A percentile compares a stretch with the other conserved stretches of the same genome.
These are phyloP conservation scores for Nicotiana attenuata DNA, from an alignment of 257 asterid genomes.

Conservation along the genomic window DNA sequence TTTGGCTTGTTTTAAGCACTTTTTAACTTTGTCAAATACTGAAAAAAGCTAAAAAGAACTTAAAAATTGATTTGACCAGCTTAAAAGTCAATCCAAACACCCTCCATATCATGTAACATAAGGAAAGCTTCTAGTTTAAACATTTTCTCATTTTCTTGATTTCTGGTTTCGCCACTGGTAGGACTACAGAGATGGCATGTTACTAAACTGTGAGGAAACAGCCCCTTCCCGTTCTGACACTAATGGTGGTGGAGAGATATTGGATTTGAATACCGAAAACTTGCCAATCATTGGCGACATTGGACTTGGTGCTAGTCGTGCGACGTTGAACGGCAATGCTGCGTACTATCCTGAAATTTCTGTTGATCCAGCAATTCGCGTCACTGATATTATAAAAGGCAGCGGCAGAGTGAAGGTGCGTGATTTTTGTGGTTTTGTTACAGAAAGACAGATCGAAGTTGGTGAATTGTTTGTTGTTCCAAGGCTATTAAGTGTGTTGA, in stretches of 20 bases:
- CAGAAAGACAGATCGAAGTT: slow-evolving; percentile 48
- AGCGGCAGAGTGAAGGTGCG: slow-evolving; percentile 71
- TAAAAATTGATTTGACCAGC: too few relatives aligned
- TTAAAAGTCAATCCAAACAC: too few relatives aligned
- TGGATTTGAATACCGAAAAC: slow-evolving; percentile 73
- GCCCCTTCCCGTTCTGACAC: slow-evolving; percentile 57
- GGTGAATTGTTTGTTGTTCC: slow-evolving; percentile 68
- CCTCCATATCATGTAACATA: too few relatives aligned
- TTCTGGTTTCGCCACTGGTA: too few relatives aligned
- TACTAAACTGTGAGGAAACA: slow-evolving; percentile 48
- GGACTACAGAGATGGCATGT: slow-evolving; percentile 39
- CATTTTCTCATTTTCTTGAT: too few relatives aligned
- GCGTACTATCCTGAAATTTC: slow-evolving; percentile 90
- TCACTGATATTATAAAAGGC: slow-evolving; percentile 69
- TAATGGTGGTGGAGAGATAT: slow-evolving; percentile 56
- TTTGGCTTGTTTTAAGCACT: too few relatives aligned
- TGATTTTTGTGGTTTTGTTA: slow-evolving; percentile 58
- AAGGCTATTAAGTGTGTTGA: slow-evolving; percentile 61
- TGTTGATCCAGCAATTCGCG: slow-evolving; percentile 78
- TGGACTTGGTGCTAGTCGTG: slow-evolving; percentile 74
- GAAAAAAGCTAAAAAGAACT: too few relatives aligned
- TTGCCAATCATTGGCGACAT: slow-evolving; percentile 74
- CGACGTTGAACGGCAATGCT: slow-evolving; percentile 50
- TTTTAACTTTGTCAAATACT: too few relatives aligned
- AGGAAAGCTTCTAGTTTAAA: too few relatives aligned